A percentile compares a stretch with the other conserved stretches of the same genome.
Conservation (phyloP, 2,329 filamentous ascomycete genomes). For the Pseudofabraea citricarpa region DNA sequence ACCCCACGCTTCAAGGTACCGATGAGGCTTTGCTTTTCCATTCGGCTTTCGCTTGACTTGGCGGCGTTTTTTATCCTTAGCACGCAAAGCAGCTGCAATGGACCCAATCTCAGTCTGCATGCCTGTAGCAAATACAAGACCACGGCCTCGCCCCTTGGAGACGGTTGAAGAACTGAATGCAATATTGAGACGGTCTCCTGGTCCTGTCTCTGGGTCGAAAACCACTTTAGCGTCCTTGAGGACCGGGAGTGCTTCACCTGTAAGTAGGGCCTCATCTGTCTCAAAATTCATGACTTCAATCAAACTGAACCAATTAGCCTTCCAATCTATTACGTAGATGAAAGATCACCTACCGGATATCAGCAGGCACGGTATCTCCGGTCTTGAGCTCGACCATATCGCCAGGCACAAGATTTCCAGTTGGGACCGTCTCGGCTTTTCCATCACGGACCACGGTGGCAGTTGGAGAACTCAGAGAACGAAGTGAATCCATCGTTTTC, state of each 20-base stretch:
- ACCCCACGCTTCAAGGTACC: slow-evolving; percentile 34
- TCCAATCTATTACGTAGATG: background rate
- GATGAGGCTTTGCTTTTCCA: slow-evolving; percentile 42
- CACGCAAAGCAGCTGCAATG: slow-evolving; percentile 56
- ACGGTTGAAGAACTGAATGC: slow-evolving; percentile 58
- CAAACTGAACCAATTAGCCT: slow-evolving; percentile 28
- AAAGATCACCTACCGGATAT: slow-evolving; percentile 26
- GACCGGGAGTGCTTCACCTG: slow-evolving; percentile 57
- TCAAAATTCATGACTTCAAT: slow-evolving; percentile 51
- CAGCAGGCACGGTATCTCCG: slow-evolving; percentile 38
- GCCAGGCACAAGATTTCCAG: slow-evolving; percentile 49
- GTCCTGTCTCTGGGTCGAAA: slow-evolving; percentile 46
- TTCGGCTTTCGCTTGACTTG: slow-evolving; percentile 42
- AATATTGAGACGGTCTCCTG: slow-evolving; percentile 57
- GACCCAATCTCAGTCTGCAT: slow-evolving; percentile 60
- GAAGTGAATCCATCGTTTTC: slow-evolving; percentile 47
- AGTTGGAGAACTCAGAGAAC: slow-evolving; percentile 43
- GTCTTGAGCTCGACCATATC: slow-evolving; percentile 52
- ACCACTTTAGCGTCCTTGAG: slow-evolving; percentile 44
- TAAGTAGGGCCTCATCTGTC: slow-evolving; percentile 57
- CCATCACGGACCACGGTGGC: slow-evolving; percentile 46
- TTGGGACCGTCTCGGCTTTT: slow-evolving; percentile 43
- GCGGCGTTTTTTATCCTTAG: slow-evolving; percentile 41
- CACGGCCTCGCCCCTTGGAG: slow-evolving; percentile 55
- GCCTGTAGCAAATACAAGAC: slow-evolving; percentile 55